These are phyloP conservation scores for Phaeosphaeria sp. DNA, from an alignment of 2,329 filamentous ascomycete genomes.

Conservation along the genomic window DNA sequence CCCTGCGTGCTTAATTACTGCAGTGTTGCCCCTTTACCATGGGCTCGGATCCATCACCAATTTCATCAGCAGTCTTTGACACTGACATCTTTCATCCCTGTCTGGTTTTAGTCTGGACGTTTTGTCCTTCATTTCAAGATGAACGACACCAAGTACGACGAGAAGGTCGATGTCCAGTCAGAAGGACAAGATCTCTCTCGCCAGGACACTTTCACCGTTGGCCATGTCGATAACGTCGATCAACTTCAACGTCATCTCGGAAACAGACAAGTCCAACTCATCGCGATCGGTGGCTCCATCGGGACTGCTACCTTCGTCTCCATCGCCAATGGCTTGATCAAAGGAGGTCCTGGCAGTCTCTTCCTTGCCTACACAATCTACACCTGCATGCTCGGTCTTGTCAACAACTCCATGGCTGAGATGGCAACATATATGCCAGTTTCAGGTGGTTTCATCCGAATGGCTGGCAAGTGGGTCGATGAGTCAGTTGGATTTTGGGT, in stretches of 20 bases:
- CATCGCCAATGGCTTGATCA: constrained; percentile 61
- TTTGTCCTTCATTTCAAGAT: constrained; percentile 1
- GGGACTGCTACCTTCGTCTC: constrained; percentile 60
- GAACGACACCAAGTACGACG: constrained; percentile 16
- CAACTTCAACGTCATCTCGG: constrained; percentile 53
- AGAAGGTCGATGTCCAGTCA: constrained; percentile 12
- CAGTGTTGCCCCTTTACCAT: constrained; percentile 1
- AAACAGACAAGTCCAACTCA: constrained; percentile 39
- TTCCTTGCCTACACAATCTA: constrained; percentile 65
- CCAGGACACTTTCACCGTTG: constrained; percentile 10
- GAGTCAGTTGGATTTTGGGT: constrained; percentile 66
- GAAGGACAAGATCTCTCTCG: constrained; percentile 16
- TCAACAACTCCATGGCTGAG: constrained; percentile 69
- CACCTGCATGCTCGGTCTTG: constrained; percentile 60
- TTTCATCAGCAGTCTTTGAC: constrained; percentile 2
- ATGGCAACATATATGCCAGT: constrained; percentile 69
- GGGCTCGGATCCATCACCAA: constrained; percentile 6
- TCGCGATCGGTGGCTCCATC: constrained; percentile 42
- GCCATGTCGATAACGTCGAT: constrained; percentile 27
- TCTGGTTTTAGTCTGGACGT: neutral
- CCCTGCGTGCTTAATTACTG: constrained; percentile 2
- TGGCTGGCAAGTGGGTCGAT: constrained; percentile 69
- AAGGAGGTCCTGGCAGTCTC: constrained; percentile 58
- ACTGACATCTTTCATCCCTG: neutral
- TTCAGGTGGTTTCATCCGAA: constrained; percentile 66